These are phyloP conservation scores for Asterochloris erici DNA, from an alignment of 139 green algal genomes.

Conservation along the genomic window DNA sequence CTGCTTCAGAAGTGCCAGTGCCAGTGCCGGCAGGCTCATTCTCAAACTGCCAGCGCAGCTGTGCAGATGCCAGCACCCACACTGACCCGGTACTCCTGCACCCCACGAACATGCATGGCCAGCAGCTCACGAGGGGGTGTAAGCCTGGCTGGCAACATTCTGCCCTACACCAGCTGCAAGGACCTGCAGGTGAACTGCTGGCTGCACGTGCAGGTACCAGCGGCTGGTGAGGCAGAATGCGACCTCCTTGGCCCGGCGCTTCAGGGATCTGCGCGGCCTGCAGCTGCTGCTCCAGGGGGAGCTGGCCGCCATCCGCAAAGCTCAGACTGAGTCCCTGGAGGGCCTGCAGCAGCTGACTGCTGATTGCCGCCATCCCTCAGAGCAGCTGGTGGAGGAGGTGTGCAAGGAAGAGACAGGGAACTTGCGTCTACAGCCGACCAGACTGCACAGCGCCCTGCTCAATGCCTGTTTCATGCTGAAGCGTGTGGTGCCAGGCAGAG, in stretches of 20 bases:
- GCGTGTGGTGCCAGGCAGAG: too few species aligned
- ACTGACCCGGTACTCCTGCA: too few species aligned
- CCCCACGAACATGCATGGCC: too few species aligned
- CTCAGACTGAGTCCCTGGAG: constrained; percentile 19
- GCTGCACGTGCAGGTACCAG: constrained; percentile 14
- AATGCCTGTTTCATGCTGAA: too few species aligned
- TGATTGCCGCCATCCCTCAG: not conserved
- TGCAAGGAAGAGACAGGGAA: not conserved
- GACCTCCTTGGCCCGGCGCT: constrained; percentile 47
- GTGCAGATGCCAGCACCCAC: too few species aligned
- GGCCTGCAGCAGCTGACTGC: constrained; percentile 21
- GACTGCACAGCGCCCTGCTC: too few species aligned
- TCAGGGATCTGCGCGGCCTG: constrained; percentile 48
- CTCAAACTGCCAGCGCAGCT: too few species aligned
- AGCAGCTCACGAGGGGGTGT: not conserved
- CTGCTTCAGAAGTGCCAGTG: too few species aligned
- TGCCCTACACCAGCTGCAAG: not conserved
- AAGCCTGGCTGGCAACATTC: not conserved
- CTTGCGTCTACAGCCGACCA: not conserved
- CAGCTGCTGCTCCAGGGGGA: constrained; percentile 54
- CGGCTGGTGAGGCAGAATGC: constrained; percentile 36
- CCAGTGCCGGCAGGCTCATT: too few species aligned
- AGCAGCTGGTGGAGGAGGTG: constrained; percentile 40
- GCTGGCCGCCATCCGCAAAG: constrained; percentile 32
- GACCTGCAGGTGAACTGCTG: not conserved